Percentiles rank a stretch among this genome's conserved stretches.
Evolutionary conservation across 1,139 yeast genomes (phyloP).

Genomic region (Blastobotrys serpentis): DNA sequence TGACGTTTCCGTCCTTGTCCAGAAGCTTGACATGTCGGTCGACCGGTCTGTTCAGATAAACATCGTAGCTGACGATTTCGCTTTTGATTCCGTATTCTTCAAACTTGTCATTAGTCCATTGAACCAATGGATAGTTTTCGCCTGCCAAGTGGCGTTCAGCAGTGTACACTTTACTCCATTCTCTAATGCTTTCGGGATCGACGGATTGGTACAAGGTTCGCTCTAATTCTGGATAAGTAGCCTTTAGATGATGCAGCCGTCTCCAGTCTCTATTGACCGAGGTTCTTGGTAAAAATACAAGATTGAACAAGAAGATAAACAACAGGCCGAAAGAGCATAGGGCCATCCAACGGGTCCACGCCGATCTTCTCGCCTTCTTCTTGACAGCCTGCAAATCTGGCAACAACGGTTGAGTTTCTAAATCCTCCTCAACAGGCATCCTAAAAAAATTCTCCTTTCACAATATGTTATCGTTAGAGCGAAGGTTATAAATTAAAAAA

Average conservation of each 20-base stretch:
- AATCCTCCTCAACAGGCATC: background rate
- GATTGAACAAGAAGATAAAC: slow-evolving; percentile 55
- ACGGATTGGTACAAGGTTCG: slow-evolving; percentile 33
- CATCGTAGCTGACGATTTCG: slow-evolving; percentile 56
- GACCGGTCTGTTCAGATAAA: slow-evolving; percentile 61
- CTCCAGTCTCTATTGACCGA: slow-evolving; percentile 81
- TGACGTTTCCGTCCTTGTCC: slow-evolving; percentile 37
- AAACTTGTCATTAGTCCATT: slow-evolving; percentile 64
- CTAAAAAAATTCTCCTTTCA: background rate
- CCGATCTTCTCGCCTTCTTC: slow-evolving; percentile 3
- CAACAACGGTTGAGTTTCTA: slow-evolving; percentile 13
- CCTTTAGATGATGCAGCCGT: slow-evolving; percentile 51
- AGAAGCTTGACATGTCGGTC: slow-evolving; percentile 52
- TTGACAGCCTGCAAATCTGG: background rate
- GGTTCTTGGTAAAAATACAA: slow-evolving; percentile 83
- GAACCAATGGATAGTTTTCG: slow-evolving; percentile 57
- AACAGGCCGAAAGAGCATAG: slow-evolving; percentile 50
- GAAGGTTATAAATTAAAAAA: too few species aligned
- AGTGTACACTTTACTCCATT: slow-evolving; percentile 47
- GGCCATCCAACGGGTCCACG: slow-evolving; percentile 12
- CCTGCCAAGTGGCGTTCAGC: slow-evolving; percentile 72
- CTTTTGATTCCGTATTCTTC: slow-evolving; percentile 58
- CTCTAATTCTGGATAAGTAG: slow-evolving; percentile 36
- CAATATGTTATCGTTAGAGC: background rate
- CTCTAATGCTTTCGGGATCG: slow-evolving; percentile 30